Conservation (phyloP, 345 rosid genomes). For the Mallotus nudiflorus region DNA sequence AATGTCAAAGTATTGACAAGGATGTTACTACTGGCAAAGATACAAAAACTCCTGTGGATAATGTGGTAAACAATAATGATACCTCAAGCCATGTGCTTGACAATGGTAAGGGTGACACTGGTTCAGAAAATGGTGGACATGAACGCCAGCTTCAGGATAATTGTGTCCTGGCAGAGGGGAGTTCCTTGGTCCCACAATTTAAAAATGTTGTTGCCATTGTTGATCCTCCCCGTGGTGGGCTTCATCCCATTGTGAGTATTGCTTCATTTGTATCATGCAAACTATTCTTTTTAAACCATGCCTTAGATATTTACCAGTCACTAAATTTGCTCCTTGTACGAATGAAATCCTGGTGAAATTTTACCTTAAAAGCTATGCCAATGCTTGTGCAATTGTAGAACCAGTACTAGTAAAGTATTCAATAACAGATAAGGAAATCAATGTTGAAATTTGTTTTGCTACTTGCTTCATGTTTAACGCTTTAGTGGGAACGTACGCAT, state of each 20-base stretch:
- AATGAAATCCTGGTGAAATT: too few species aligned
- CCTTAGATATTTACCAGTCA: too few species aligned
- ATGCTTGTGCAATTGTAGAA: too few species aligned
- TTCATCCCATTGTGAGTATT: constrained; percentile 76
- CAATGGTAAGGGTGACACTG: constrained; percentile 26
- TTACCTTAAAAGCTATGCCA: too few species aligned
- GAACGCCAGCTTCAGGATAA: constrained; percentile 37
- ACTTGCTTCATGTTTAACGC: too few species aligned
- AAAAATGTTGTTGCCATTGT: constrained; percentile 94
- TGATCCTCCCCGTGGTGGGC: constrained; percentile 93
- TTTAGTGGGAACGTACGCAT: too few species aligned
- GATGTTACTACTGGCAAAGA: constrained; percentile 37
- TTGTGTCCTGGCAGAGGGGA: constrained; percentile 34
- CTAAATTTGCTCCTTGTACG: too few species aligned
- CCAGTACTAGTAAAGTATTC: too few species aligned
- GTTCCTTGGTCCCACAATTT: constrained; percentile 39
- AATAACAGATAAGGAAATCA: too few species aligned
- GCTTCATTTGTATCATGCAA: background rate
- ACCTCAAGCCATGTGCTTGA: constrained; percentile 36
- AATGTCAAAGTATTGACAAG: constrained; percentile 30
- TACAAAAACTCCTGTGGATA: constrained; percentile 23
- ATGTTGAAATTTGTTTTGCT: too few species aligned
- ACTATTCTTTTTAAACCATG: background rate
- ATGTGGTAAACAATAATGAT: constrained; percentile 26
- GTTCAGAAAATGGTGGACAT: constrained; percentile 35